phyloP scores from a whole-genome alignment of 345 rosid genomes.

The Draba incana region DNA sequence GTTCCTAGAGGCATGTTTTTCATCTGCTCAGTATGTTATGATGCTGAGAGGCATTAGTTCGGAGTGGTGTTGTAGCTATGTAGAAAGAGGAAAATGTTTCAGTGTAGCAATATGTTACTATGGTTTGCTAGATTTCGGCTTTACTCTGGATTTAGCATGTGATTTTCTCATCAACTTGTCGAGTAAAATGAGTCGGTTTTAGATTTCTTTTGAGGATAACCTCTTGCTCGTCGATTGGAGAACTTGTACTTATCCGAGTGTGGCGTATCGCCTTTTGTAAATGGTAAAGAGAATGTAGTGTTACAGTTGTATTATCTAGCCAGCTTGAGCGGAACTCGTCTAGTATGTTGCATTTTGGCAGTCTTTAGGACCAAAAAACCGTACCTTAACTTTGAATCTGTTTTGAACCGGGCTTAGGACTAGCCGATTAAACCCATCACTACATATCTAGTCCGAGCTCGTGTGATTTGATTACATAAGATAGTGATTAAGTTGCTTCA shows the following conservation, averaged over 20 bases:
- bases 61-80: not conserved
- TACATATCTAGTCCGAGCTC: not conserved
- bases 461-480: conserved; percentile 9
- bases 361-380: not conserved
- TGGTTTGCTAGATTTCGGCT: not conserved
- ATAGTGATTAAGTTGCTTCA: conserved; percentile 1
- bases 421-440: not conserved
- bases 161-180: not conserved
- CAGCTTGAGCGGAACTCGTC: conserved; percentile 2
- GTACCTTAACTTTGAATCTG: not conserved
- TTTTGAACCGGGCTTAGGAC: not conserved
- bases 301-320: not conserved
- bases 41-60: conserved; percentile 2
- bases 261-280: not conserved
- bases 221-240: not conserved
- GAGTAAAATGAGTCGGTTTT: not conserved
- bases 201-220: not conserved
- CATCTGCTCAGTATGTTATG: not conserved
- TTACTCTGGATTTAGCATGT: conserved; percentile 5
- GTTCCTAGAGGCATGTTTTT: not conserved
- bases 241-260: not conserved
- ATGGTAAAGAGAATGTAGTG: not conserved
- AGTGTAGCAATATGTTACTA: conserved; percentile 5
- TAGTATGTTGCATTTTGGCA: conserved; percentile 2
- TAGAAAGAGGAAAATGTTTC: not conserved